Conservation (phyloP, 1,139 yeast species). For the Hansenula sp. region DNA sequence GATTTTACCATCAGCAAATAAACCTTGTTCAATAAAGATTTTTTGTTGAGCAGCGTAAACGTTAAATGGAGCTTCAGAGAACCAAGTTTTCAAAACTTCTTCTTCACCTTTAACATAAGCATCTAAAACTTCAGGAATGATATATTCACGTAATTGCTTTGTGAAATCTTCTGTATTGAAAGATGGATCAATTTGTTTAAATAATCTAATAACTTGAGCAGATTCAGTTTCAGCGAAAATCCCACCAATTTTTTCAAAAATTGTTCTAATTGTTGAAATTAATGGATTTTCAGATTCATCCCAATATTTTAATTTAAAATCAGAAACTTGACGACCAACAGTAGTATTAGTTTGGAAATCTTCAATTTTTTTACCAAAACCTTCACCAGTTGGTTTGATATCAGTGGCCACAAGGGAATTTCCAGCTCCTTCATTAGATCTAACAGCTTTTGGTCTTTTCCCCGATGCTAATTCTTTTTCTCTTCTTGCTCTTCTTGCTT, state of each 20-base stretch:
- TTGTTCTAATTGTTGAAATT: slow-evolving; percentile 74
- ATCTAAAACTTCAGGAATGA: slow-evolving; percentile 92
- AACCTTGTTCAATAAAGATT: slow-evolving; percentile 87
- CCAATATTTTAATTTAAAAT: slow-evolving; percentile 66
- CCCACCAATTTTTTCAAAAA: slow-evolving; percentile 78
- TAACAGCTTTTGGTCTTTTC: slow-evolving; percentile 58
- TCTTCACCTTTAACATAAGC: slow-evolving; percentile 95
- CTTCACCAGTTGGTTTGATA: slow-evolving; percentile 68
- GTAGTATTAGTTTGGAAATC: slow-evolving; percentile 65
- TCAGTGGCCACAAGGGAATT: slow-evolving; percentile 79
- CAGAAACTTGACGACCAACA: slow-evolving; percentile 62
- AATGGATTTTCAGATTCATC: slow-evolving; percentile 96
- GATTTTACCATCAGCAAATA: slow-evolving; percentile 87
- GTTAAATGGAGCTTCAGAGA: slow-evolving; percentile 94
- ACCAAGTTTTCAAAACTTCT: slow-evolving; percentile 79
- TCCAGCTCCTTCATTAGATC: slow-evolving; percentile 85
- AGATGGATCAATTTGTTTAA: slow-evolving; percentile 86
- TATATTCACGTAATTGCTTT: slow-evolving; percentile 83
- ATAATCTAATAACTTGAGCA: slow-evolving; percentile 83
- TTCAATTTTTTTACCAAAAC: slow-evolving; percentile 66
- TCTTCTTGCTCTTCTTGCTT: slow-evolving; percentile 73
- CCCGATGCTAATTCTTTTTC: slow-evolving; percentile 64
- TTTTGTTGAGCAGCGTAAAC: slow-evolving; percentile 94
- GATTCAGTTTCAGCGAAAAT: slow-evolving; percentile 91
- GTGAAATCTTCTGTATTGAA: slow-evolving; percentile 81